Percentiles rank a stretch among this genome's conserved stretches.
Conservation (phyloP, 2,329 filamentous ascomycete species). For the Diaporthe citriasiana region DNA sequence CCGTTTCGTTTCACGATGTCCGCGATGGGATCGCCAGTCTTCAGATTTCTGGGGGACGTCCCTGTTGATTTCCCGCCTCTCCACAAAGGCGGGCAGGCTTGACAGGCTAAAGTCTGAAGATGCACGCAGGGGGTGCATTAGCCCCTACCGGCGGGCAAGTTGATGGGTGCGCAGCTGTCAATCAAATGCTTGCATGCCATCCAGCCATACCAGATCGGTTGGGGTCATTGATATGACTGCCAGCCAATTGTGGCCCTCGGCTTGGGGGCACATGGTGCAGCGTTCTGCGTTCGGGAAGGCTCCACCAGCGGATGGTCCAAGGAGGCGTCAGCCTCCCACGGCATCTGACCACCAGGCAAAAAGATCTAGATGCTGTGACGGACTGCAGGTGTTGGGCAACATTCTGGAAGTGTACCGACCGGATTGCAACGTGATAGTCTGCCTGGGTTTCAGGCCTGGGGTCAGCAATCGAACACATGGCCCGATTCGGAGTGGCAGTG, state of each 20-base stretch:
- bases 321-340: slow-evolving; percentile 9
- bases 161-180: slow-evolving; percentile 12
- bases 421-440: slow-evolving; percentile 17
- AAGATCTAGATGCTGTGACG: not conserved
- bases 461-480: slow-evolving; percentile 12
- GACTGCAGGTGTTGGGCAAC: not conserved
- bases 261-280: not conserved
- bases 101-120: slow-evolving; percentile 1
- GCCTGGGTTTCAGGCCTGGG: slow-evolving; percentile 5
- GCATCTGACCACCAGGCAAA: slow-evolving; percentile 26
- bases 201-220: slow-evolving; percentile 2
- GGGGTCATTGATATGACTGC: slow-evolving; percentile 2
- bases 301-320: not conserved
- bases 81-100: not conserved
- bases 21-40: slow-evolving; percentile 1
- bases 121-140: slow-evolving; percentile 14
- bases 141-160: slow-evolving; percentile 4
- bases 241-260: slow-evolving; percentile 11
- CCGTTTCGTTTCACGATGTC: slow-evolving; percentile 35
- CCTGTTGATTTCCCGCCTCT: slow-evolving; percentile 20
- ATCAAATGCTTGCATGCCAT: slow-evolving; percentile 9
- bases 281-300: not conserved
- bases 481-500: slow-evolving; percentile 22
- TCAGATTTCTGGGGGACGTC: slow-evolving; percentile 17
- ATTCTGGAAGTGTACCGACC: slow-evolving; percentile 6